These are phyloP conservation scores for Salix dunnii DNA, from an alignment of 345 rosid species.

Conservation along the genomic window DNA sequence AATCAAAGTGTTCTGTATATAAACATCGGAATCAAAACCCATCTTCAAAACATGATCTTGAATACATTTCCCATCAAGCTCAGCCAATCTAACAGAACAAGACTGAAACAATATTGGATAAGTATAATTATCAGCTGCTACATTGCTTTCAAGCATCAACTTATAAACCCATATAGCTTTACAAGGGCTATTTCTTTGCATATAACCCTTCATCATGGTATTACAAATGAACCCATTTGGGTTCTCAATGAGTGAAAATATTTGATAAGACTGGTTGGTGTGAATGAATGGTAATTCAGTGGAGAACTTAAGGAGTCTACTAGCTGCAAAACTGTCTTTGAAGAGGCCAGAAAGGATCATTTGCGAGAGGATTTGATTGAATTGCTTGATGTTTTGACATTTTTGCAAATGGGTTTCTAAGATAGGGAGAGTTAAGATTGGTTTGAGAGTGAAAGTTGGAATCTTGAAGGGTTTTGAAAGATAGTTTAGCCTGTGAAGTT, in stretches of 20 bases:
- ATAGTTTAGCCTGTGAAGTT: constrained; percentile 7
- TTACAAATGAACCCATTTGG: constrained; percentile 50
- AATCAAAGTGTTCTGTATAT: constrained; percentile 47
- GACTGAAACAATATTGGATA: constrained; percentile 51
- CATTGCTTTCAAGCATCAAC: constrained; percentile 35
- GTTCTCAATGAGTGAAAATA: constrained; percentile 35
- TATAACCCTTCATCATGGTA: constrained; percentile 47
- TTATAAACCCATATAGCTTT: constrained; percentile 36
- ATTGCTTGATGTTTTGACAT: constrained; percentile 40
- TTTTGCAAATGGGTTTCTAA: constrained; percentile 31
- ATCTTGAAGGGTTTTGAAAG: constrained; percentile 6
- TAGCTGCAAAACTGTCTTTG: constrained; percentile 45
- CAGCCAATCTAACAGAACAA: constrained; percentile 31
- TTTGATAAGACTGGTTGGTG: constrained; percentile 27
- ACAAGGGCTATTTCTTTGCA: constrained; percentile 31
- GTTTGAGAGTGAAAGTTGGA: constrained; percentile 8
- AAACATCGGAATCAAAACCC: constrained; percentile 49
- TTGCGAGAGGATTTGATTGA: constrained; percentile 52
- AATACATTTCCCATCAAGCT: constrained; percentile 42
- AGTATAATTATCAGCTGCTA: constrained; percentile 43
- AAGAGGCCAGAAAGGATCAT: constrained; percentile 46
- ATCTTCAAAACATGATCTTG: constrained; percentile 42
- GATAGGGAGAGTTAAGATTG: constrained; percentile 36
- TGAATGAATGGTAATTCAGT: constrained; percentile 33
- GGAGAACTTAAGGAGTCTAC: constrained; percentile 44